A percentile compares a stretch with the other conserved stretches of the same genome.
These are phyloP conservation scores for Solanum hybrid DNA, from an alignment of 305 asterid genomes.

Conservation along the genomic window DNA sequence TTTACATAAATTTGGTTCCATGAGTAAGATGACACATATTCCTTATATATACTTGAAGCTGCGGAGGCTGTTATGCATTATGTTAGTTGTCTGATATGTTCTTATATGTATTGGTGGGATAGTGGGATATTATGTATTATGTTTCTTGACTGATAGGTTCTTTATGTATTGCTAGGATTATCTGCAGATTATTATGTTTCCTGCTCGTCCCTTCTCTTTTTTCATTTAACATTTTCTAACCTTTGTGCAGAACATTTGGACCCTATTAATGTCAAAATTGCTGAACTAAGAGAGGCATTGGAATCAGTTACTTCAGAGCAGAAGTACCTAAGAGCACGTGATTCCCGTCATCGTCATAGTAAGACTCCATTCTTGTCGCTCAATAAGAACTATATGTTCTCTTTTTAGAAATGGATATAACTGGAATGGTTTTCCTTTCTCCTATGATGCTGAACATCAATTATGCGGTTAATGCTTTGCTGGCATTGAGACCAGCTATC, in stretches of 20 bases:
- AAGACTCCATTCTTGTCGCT: slow-evolving; percentile 18
- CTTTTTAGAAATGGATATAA: not conserved
- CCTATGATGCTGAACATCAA: not conserved
- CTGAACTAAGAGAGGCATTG: slow-evolving; percentile 91
- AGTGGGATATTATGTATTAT: not conserved
- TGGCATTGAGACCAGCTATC: not conserved
- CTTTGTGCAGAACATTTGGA: slow-evolving; percentile 71
- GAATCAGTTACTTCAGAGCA: slow-evolving; percentile 87
- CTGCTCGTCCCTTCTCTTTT: not conserved
- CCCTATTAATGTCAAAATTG: slow-evolving; percentile 88
- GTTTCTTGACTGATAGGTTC: not conserved
- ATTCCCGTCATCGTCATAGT: slow-evolving; percentile 93
- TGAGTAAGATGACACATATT: not conserved
- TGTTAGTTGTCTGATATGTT: not conserved
- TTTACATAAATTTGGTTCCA: not conserved
- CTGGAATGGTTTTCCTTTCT: not conserved
- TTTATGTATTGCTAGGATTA: not conserved
- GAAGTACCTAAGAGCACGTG: slow-evolving; percentile 83
- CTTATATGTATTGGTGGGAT: not conserved
- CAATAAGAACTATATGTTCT: not conserved
- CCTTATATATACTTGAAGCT: not conserved
- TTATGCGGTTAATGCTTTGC: not conserved
- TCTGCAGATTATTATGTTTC: not conserved
- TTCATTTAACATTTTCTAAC: not conserved
- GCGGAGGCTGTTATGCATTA: not conserved